Percentiles rank a stretch among this genome's conserved stretches.
These are phyloP conservation scores for Gnomoniopsis sp. DNA, from an alignment of 2,329 filamentous ascomycete genomes.

Conservation along the genomic window DNA sequence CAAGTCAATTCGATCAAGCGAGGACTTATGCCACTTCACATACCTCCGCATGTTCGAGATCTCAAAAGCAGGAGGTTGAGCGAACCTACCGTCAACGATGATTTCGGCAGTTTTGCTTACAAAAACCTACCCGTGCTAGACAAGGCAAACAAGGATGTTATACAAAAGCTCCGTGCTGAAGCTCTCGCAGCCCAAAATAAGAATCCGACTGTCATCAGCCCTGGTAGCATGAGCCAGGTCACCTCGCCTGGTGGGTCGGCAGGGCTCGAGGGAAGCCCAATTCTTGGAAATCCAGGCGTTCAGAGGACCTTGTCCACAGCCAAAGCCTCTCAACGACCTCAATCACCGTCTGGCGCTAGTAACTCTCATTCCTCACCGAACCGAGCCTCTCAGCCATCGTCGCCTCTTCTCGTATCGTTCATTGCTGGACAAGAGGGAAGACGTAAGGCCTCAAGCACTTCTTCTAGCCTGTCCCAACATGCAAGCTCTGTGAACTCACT, in stretches of 20 bases:
- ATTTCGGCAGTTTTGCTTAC: conserved; percentile 95
- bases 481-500: conserved; percentile 56
- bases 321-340: conserved; percentile 73
- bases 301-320: conserved; percentile 81
- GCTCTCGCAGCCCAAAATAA: conserved; percentile 70
- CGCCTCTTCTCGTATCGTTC: conserved; percentile 94
- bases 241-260: conserved; percentile 60
- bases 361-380: conserved; percentile 85
- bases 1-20: conserved; percentile 88
- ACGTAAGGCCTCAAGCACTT: conserved; percentile 88
- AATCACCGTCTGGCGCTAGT: conserved; percentile 78
- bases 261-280: conserved; percentile 75
- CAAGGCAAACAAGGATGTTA: conserved; percentile 98
- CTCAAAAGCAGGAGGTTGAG: conserved; percentile 82
- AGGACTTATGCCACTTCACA: conserved; percentile 90
- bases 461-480: conserved; percentile 78
- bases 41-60: conserved; percentile 93
- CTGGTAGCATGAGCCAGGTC: conserved; percentile 37
- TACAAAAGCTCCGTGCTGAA: conserved; percentile 91
- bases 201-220: conserved; percentile 38
- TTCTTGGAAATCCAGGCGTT: conserved; percentile 68
- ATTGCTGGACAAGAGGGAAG: conserved; percentile 79
- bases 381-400: conserved; percentile 74
- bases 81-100: conserved; percentile 83
- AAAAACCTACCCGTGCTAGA: conserved; percentile 96